Evolutionary conservation across 192 early-diverging fungal genomes (phyloP), one percentile per base, ranked within the genome.

Genomic region (Linnemannia exigua): DNA sequence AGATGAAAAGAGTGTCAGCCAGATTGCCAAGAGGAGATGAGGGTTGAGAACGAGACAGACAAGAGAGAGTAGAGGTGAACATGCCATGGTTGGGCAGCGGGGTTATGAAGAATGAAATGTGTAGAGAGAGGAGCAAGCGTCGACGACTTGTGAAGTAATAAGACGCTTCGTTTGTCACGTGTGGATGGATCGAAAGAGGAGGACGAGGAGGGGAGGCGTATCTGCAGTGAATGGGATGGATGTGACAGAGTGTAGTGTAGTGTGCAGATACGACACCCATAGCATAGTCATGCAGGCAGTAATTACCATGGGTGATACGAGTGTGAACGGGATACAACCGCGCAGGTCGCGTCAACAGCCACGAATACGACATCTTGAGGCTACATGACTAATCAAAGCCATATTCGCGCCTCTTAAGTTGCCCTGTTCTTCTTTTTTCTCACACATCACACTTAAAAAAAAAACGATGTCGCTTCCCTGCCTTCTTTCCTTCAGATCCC

Each of bases 61-160:
- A 20, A 8, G 33, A 44, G n/a, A 36, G 35, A 11, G 68, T 3
- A 41, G 47, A 48, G 47, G 16, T 36, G 47, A 22, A 58, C 72
- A 74, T 74, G 72, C 72, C 47, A 51, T 74, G 72, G 47, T 58
- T 20, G 37, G 38, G 46, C 28, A n/a, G 19, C 38, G 37, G 70
- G 37, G 46, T 72, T 35, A 46, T 48, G 70, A 28, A 44, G 31
- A 36, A 69, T n/a, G 67, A 41, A 41, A 69, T 31, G 58, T 63
- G 58, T 63, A 25, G 58, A 58, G 50, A 54, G 58, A 63, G 58
- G 58, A 63, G 31, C 58, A 63, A 63, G 15, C 28, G n/a, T 63
- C 58, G 28, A 63, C 58, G 28, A 63, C 58, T 31, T 15, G 12
- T 11, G 25, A 63, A 9, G 41, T 63, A 31, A 63, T 5, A 20